Base-by-base conservation (phyloP, 73 alveolate genomes). In the Breviolum minutum region DNA sequence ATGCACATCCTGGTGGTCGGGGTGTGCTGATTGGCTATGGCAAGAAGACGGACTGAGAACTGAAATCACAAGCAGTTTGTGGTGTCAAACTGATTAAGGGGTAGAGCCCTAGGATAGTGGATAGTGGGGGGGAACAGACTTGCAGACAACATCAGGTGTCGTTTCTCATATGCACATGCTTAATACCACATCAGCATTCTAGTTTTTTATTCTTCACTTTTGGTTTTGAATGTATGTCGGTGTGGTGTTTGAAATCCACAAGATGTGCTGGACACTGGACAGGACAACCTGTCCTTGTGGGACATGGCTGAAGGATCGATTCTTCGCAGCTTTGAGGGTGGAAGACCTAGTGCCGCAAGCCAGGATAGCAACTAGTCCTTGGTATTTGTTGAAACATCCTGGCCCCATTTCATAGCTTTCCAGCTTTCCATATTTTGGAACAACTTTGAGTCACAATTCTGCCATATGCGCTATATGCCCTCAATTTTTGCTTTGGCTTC, bases 11-110 rank as follows among this genome's bases (percentile, higher is more conserved):
- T 71, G 96, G 96, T 63, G 96, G 96, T 17, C 96, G 87, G 9
- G 96, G 96, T 8, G 87, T 90, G 27, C 96, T 90, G 73, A 27
- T 90, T 85, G 96, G 96, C 87, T 90, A 70, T 63, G 96, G 96
- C 60, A 90, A 90, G 96, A 90, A 90, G 77, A 30, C 96, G 86
- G 95, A 87, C 95, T 8, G 82, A 2, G 68, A 9, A 17, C 0
- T 30, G 27, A 80, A 80, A 32, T 54, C 86, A 24, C 16, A 24
- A 40, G 54, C 54, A 20, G 24, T 2, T 22, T 20, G 80, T 70
- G 24, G 80, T 6, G 80, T 8, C 20, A 77, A 77, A 16, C 61
- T 54, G n/a, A 16, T 24, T 69, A 24, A 3, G 20, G 86, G 86
- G 30, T 12, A 20, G 17, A 74, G 40, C 54, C 27, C 84, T 20